Evolutionary conservation across 1,139 yeast species (phyloP), one percentile per base, ranked within the genome.

Genomic region (Eremothecium sinecaudum): DNA sequence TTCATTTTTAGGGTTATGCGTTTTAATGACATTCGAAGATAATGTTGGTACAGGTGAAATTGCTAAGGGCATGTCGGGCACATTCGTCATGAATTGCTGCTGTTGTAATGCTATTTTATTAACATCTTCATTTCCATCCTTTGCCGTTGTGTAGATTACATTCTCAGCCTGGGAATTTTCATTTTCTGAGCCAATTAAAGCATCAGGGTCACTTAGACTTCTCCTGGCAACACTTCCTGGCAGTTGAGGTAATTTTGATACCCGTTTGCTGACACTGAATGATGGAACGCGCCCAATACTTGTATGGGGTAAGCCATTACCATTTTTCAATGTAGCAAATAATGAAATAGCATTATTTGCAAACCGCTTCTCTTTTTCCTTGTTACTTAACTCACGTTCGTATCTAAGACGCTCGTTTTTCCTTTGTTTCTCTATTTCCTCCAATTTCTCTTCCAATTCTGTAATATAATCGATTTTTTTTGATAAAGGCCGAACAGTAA

Each of bases 401-500:
- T 16, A 27, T 11, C 9, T 27, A n/a, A n/a, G n/a, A 18, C 30
- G 75, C 40, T 79, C 87, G 6, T 66, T 56, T 33, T 75, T 63
- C 43, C 79, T 74, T 42, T 70, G 70, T 24, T 70, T 63, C 46
- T 76, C 73, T 31, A 66, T 40, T 6, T 38, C 41, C 16, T 46
- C 39, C 14, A 56, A 33, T 17, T 44, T 43, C 10, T 46, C 31
- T 8, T 47, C 40, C 18, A 78, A 57, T 17, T 72, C 78, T 28
- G 71, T 73, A 19, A 80, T 59, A 42, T 79, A 84, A 3, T 59
- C 57, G 23, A 71, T 70, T 32, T 80, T 74, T 18, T 73, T 61
- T 13, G 64, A 58, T 22, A 82, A 55, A 26, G 78, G 67, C 40
- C 72, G 76, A 36, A 75, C 74, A 44, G 79, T 82, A 15, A n/a